These are phyloP conservation scores for Diplodia corticola DNA, from an alignment of 2,329 filamentous ascomycete species.

Conservation along the genomic window DNA sequence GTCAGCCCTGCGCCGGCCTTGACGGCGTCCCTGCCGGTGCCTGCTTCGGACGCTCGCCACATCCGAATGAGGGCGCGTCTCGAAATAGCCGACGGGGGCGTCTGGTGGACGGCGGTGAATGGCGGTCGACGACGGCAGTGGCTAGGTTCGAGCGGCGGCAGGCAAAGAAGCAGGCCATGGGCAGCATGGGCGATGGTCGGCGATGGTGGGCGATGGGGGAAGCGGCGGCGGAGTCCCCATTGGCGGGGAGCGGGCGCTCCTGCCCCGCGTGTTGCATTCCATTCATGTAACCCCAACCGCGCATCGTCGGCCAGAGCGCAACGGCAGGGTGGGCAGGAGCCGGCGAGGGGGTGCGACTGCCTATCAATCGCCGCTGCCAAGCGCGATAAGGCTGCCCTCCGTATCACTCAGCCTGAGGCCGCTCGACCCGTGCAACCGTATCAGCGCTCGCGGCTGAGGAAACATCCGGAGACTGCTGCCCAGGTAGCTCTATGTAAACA, in stretches of 20 bases:
- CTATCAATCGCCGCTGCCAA: conserved; percentile 20
- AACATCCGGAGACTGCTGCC: background rate
- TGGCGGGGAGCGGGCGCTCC: background rate
- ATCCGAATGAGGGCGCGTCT: too few species aligned
- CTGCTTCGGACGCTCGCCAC: background rate
- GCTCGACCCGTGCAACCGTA: conserved; percentile 4
- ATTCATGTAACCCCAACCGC: conserved; percentile 1
- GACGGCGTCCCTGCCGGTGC: background rate
- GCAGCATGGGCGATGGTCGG: background rate
- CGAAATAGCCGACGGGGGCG: background rate
- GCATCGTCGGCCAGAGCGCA: background rate
- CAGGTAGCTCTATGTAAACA: background rate
- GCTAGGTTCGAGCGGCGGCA: background rate
- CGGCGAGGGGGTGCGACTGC: background rate
- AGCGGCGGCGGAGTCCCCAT: background rate
- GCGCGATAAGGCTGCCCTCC: conserved; percentile 1
- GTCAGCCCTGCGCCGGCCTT: background rate
- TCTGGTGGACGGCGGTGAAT: background rate
- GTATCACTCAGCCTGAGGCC: conserved; percentile 5
- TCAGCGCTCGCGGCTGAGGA: too few species aligned
- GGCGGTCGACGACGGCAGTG: too few species aligned
- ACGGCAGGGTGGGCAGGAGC: background rate
- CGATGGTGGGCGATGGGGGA: background rate
- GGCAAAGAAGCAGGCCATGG: background rate
- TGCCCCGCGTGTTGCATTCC: conserved; percentile 6